These are phyloP conservation scores for Amanita jacksonii DNA, from an alignment of 768 basidiomycete species.

Conservation along the genomic window DNA sequence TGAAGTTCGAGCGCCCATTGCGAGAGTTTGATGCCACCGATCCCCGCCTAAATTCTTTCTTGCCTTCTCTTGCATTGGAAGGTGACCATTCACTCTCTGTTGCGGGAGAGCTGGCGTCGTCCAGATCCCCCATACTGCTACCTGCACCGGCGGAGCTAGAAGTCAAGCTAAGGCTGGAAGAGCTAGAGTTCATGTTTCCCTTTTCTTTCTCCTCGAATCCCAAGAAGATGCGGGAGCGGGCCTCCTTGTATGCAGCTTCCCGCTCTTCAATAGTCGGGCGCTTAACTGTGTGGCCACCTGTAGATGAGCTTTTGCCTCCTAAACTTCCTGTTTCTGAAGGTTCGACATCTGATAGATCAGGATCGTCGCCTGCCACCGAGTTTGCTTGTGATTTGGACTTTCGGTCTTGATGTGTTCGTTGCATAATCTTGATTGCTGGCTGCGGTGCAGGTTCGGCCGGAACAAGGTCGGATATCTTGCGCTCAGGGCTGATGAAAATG, in stretches of 20 bases:
- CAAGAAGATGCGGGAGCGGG: slow-evolving; percentile 81
- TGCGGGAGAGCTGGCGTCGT: slow-evolving; percentile 65
- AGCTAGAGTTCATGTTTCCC: slow-evolving; percentile 66
- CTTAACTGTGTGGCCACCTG: slow-evolving; percentile 55
- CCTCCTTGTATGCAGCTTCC: slow-evolving; percentile 84
- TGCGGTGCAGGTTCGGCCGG: slow-evolving; percentile 60
- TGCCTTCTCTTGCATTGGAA: slow-evolving; percentile 43
- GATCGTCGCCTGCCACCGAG: slow-evolving; percentile 68
- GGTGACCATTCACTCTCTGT: slow-evolving; percentile 79
- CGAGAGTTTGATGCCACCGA: slow-evolving; percentile 52
- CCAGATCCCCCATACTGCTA: slow-evolving; percentile 55
- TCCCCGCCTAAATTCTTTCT: slow-evolving; percentile 33
- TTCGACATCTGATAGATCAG: slow-evolving; percentile 68
- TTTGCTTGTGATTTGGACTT: slow-evolving; percentile 48
- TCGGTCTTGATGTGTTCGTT: slow-evolving; percentile 47
- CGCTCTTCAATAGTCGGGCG: slow-evolving; percentile 77
- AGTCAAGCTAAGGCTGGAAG: slow-evolving; percentile 62
- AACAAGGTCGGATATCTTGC: slow-evolving; percentile 67
- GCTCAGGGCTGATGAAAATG: slow-evolving; percentile 49
- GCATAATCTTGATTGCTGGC: slow-evolving; percentile 88
- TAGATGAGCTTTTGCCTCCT: slow-evolving; percentile 57
- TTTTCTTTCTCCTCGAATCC: slow-evolving; percentile 68
- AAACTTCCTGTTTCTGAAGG: slow-evolving; percentile 75
- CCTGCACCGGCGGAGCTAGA: slow-evolving; percentile 51
- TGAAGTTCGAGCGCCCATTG: slow-evolving; percentile 37